Base-by-base conservation (phyloP, 495 filamentous ascomycete genomes). In the Clohesyomyces aquaticus region DNA sequence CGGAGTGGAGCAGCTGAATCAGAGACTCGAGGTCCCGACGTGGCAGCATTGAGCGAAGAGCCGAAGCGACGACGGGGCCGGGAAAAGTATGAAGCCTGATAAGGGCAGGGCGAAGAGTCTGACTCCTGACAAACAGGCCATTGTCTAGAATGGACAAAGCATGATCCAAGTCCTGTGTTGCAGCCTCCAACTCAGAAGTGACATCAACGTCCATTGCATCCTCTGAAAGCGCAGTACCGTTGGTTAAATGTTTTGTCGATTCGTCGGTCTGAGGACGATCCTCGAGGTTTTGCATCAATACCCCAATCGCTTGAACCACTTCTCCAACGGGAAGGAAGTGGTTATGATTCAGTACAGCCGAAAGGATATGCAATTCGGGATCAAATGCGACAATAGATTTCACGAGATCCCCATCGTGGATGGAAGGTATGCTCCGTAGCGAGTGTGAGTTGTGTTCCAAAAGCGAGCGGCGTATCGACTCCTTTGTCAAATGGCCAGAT, bases 21-120 rank as follows among this genome's bases (percentile, higher is more conserved):
- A 95, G 79, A 26, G 84, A 83, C 45, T 91, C 77, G 21, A 88
- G 80, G 55, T 96, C 90, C 21, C 86, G 77, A 8, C 81, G 83
- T 14, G 82, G 82, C 65, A 92, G 83, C 21, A 80, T 82, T 9
- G 79, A 77, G 58, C 88, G 88, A 32, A 97, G 78, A 32, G 85
- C 80, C 58, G 81, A 74, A 12, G 86, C 82, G 22, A 89, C 81
- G 0, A 79, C 69, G 0, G 77, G 55, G 18, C 76, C 65, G 0
- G 91, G 84, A 67, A 88, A 88, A 21, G 78, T 72, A 67, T 87
- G 83, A 10, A 96, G 82, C 68, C 87, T 86, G 29, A 80, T 78
- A 29, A 93, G 83, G 10, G 71, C 65, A 4, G 75, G 63, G 11
- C 74, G 76, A 21, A 76, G 66, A 47, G 70, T 59, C 27, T 67